A percentile compares a stretch with the other conserved stretches of the same genome.
phyloP scores from a whole-genome alignment of 768 basidiomycete genomes.

The Pisolithus microcarpus region DNA sequence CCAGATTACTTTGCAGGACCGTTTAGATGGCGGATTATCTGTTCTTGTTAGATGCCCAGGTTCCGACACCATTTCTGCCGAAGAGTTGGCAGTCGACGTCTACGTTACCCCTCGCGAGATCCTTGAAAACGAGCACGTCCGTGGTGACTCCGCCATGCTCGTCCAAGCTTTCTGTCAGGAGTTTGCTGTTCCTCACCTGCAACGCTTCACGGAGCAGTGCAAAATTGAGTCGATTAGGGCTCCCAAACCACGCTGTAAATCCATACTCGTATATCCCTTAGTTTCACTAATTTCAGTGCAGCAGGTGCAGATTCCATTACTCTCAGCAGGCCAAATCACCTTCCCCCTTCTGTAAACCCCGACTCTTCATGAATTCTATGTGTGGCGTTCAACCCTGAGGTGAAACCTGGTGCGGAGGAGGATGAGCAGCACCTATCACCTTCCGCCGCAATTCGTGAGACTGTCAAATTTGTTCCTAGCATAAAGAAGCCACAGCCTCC shows the following conservation, averaged over 20 bases:
- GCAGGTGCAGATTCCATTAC: too few relatives aligned
- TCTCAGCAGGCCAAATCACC: too few relatives aligned
- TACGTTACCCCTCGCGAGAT: conserved; percentile 1
- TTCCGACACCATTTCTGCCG: neutral
- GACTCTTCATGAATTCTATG: too few relatives aligned
- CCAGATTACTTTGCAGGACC: conserved; percentile 5
- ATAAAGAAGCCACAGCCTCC: neutral
- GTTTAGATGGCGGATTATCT: conserved; percentile 4
- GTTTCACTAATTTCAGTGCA: too few relatives aligned
- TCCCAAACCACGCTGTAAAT: neutral
- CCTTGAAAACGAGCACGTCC: neutral
- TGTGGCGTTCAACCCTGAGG: too few relatives aligned
- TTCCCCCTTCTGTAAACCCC: too few relatives aligned
- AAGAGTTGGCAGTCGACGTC: conserved; percentile 1
- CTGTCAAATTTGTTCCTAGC: neutral
- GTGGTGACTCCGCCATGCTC: neutral
- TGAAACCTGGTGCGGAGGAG: too few relatives aligned
- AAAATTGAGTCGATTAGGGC: neutral
- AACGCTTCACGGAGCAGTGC: neutral
- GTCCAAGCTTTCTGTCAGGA: conserved; percentile 6
- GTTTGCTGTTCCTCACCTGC: conserved; percentile 3
- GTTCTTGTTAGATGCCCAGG: conserved; percentile 4
- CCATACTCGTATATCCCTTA: neutral
- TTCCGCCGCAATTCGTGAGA: neutral
- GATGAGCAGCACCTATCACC: too few relatives aligned